Conservation (phyloP, 129 eudicot genomes). For the Chrysanthemum lavandulifolium region DNA sequence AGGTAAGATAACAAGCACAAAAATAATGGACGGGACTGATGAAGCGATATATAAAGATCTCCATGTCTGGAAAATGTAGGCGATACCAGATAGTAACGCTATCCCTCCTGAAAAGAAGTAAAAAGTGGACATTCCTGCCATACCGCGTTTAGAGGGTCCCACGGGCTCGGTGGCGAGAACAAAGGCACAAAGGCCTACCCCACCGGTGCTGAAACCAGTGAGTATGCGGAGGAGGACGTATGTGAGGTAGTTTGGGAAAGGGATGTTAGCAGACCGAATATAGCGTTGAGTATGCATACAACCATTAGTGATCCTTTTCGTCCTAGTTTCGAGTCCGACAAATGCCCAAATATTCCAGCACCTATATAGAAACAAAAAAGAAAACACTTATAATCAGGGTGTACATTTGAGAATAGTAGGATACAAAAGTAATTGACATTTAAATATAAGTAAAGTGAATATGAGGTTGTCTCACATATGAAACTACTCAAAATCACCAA, state of each 20-base stretch:
- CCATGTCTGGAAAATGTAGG: slow-evolving; percentile 75
- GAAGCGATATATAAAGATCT: slow-evolving; percentile 70
- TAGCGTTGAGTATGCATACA: slow-evolving; percentile 61
- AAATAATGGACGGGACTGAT: slow-evolving; percentile 73
- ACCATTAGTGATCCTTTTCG: slow-evolving; percentile 79
- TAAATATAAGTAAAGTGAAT: too few species aligned
- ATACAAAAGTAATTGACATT: too few species aligned
- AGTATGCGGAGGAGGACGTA: slow-evolving; percentile 73
- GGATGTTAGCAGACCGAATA: slow-evolving; percentile 75
- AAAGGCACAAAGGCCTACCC: slow-evolving; percentile 87
- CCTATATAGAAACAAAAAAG: slow-evolving; percentile 38
- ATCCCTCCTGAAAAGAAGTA: slow-evolving; percentile 94
- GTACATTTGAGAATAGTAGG: background rate
- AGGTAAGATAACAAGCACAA: slow-evolving; percentile 57
- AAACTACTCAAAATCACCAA: too few species aligned
- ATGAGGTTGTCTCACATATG: too few species aligned
- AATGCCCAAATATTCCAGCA: slow-evolving; percentile 95
- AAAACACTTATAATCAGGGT: background rate
- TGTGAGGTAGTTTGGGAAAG: slow-evolving; percentile 66
- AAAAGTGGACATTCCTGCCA: slow-evolving; percentile 95
- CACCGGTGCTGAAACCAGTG: slow-evolving; percentile 92
- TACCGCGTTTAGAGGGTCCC: slow-evolving; percentile 82
- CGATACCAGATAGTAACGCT: slow-evolving; percentile 70
- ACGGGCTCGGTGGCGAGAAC: slow-evolving; percentile 96
- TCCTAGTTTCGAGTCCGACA: slow-evolving; percentile 85